Percentiles rank a stretch among this genome's conserved stretches.
phyloP scores from a whole-genome alignment of 2,329 filamentous ascomycete genomes.

The Cladosporium sp. region DNA sequence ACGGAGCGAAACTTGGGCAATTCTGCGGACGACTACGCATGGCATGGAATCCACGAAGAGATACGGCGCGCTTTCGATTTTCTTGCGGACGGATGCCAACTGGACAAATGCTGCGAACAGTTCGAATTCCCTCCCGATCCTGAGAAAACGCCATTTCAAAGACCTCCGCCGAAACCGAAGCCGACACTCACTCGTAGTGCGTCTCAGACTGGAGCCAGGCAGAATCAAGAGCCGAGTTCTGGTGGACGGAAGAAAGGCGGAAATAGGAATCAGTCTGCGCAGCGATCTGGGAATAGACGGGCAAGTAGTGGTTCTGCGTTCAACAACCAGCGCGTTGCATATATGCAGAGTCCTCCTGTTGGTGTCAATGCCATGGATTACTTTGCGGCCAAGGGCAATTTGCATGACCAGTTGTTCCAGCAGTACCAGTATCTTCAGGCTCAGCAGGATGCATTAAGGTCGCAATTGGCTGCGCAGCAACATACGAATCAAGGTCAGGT shows the following conservation, averaged over 20 bases:
- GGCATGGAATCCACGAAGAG: constrained; percentile 84
- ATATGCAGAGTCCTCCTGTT: constrained; percentile 40
- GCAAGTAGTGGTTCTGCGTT: constrained; percentile 54
- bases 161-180: constrained; percentile 52
- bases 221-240: constrained; percentile 41
- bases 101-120: constrained; percentile 80
- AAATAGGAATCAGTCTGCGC: constrained; percentile 44
- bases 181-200: constrained; percentile 48
- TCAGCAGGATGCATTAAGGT: constrained; percentile 32
- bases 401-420: constrained; percentile 46
- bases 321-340: constrained; percentile 33
- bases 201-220: constrained; percentile 38
- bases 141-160: constrained; percentile 53
- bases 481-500: constrained; percentile 33
- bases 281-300: constrained; percentile 48
- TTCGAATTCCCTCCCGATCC: constrained; percentile 77
- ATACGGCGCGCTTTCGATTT: constrained; percentile 82
- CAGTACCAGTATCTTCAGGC: constrained; percentile 38
- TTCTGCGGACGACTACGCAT: constrained; percentile 91
- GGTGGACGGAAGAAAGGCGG: constrained; percentile 30
- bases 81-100: constrained; percentile 66
- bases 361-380: constrained; percentile 35
- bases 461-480: constrained; percentile 40
- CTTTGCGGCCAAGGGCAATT: constrained; percentile 37
- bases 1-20: constrained; percentile 84